phyloP scores from a whole-genome alignment of 768 basidiomycete species.

The Phlegmacium glaucopus region DNA sequence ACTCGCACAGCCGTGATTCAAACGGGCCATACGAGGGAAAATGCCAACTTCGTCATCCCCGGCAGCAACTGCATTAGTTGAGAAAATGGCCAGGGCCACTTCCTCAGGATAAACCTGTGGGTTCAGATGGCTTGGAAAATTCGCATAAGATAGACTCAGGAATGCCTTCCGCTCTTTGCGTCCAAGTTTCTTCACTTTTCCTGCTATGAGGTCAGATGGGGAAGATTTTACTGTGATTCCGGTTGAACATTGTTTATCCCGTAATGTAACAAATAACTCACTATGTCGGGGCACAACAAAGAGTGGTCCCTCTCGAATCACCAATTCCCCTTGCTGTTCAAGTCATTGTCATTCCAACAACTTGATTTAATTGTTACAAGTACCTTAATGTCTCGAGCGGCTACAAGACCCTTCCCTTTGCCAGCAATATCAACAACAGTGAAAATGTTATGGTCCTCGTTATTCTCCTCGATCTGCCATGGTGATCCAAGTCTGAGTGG shows the following conservation, averaged over 20 bases:
- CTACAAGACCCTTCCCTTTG: constrained; percentile 53
- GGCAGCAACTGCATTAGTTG: constrained; percentile 62
- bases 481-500: too few species aligned
- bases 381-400: constrained; percentile 49
- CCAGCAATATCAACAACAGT: constrained; percentile 47
- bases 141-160: constrained; percentile 54
- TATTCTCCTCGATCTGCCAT: too few species aligned
- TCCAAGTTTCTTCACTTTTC: constrained; percentile 30
- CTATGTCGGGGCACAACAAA: constrained; percentile 49
- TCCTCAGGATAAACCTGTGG: constrained; percentile 35
- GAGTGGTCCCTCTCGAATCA: constrained; percentile 53
- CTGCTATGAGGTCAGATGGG: constrained; percentile 41
- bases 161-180: constrained; percentile 37
- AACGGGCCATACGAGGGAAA: constrained; percentile 63
- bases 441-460: constrained; percentile 15
- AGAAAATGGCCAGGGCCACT: constrained; percentile 61
- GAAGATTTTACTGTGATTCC: constrained; percentile 36
- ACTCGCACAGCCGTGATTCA: constrained; percentile 67
- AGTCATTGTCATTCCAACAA: background rate
- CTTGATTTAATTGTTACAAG: too few species aligned
- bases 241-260: background rate
- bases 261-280: too few species aligned
- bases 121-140: constrained; percentile 40
- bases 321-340: constrained; percentile 53
- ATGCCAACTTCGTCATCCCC: constrained; percentile 52